These are phyloP conservation scores for Solanum tarijense DNA, from an alignment of 257 asterid genomes.

Conservation along the genomic window DNA sequence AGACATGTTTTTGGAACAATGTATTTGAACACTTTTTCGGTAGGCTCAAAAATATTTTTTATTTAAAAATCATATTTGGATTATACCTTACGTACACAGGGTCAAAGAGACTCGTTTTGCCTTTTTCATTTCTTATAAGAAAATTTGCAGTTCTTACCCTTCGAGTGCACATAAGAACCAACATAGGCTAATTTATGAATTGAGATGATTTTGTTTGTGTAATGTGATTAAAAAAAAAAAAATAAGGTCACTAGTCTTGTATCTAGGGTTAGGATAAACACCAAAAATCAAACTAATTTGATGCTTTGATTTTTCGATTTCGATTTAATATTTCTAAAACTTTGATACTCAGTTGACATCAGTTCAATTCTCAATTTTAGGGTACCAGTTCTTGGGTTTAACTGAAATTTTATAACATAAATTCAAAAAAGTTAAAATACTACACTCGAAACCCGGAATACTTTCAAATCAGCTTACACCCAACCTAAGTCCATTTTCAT, in stretches of 20 bases:
- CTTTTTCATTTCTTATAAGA: not conserved
- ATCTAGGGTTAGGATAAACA: not conserved
- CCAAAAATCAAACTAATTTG: not conserved
- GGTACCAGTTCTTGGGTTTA: not conserved
- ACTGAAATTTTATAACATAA: not conserved
- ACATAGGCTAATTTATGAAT: not conserved
- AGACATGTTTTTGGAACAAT: not conserved
- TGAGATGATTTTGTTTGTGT: not conserved
- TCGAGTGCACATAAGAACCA: not conserved
- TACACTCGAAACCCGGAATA: not conserved
- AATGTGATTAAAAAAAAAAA: not conserved
- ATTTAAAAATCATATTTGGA: not conserved
- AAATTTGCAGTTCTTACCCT: not conserved
- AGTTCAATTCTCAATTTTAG: not conserved
- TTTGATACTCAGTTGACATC: not conserved
- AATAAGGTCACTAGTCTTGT: not conserved
- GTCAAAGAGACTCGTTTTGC: not conserved
- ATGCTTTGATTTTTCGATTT: not conserved
- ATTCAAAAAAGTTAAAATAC: not conserved
- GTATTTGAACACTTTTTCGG: not conserved
- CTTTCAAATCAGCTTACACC: not conserved
- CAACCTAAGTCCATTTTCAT: not conserved
- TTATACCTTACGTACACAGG: not conserved
- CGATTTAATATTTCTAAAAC: not conserved
- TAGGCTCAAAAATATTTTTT: not conserved